Evolutionary conservation across 2,329 filamentous ascomycete species (phyloP), one percentile per base, ranked within the genome.

Genomic region (Aureobasidium namibiae): DNA sequence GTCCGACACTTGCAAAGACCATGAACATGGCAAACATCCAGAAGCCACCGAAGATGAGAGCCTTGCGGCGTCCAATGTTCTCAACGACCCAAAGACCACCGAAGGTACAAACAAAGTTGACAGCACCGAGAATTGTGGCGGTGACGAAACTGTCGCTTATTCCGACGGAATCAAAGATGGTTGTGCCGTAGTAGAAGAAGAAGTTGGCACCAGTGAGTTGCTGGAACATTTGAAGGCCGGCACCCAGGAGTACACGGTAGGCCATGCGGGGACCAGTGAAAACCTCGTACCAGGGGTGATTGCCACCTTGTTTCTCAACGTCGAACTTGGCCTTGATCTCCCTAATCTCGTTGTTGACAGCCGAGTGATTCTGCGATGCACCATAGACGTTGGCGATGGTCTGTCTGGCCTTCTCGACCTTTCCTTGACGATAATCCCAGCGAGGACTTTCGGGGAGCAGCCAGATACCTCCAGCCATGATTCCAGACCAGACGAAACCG

Each of bases 121-220:
- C 75, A 23, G 67, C 74, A 34, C 76, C 76, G 5, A 79, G 69
- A 61, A 79, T 79, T 61, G 78, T 78, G 23, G 70, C 69, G 0
- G 76, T 79, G 16, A 78, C 73, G 65, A 72, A 79, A 23, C 71
- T 69, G 63, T 78, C 75, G 21, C 66, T 65, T 4, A 78, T 66
- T 3, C 67, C 67, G 13, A 73, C 69, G 0, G 70, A 69, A 0
- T 64, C 57, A 67, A 79, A 79, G 56, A 78, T 75, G 0, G 74
- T 75, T 6, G 61, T 61, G 8, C 76, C 76, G 61, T 78, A 78
- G 67, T 77, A 77, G 70, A 87, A 86, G 75, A 84, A 86, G 72
- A 83, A 87, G 72, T 86, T 86, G 61, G 81, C 83, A 33, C 86
- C 86, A 0, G 84, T 87, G 2, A 89, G 75, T 67, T 89, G 86